Percentiles rank a stretch among this genome's conserved stretches.
Conservation (phyloP, 345 rosid genomes). For the Acer campestre region DNA sequence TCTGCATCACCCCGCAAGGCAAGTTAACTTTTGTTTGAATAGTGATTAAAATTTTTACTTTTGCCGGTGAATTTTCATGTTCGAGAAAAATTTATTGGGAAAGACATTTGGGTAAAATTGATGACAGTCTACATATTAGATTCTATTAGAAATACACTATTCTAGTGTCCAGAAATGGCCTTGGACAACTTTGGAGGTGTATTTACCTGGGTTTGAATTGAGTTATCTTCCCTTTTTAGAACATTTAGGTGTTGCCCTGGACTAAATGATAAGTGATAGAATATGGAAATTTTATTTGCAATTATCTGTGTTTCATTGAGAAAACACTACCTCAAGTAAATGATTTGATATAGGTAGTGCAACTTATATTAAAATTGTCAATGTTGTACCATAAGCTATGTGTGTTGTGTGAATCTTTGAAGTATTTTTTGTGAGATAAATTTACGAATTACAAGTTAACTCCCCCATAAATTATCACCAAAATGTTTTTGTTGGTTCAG, state of each 20-base stretch:
- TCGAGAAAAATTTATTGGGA: not conserved
- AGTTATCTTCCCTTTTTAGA: not conserved
- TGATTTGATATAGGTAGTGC: not conserved
- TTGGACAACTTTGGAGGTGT: not conserved
- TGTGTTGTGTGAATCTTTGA: not conserved
- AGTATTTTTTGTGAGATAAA: not conserved
- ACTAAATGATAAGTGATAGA: not conserved
- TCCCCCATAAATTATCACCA: not conserved
- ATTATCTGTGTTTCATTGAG: not conserved
- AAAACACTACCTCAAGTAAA: not conserved
- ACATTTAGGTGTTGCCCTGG: not conserved
- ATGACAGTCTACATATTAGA: not conserved
- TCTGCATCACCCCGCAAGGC: slow-evolving; percentile 2
- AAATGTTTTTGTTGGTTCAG: not conserved
- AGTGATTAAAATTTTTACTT: not conserved
- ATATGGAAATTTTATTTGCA: not conserved
- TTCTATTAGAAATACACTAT: not conserved
- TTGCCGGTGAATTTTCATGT: not conserved
- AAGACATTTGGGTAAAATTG: not conserved
- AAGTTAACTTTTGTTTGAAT: not conserved
- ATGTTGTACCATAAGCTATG: not conserved
- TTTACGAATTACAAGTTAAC: not conserved
- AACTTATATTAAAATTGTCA: not conserved
- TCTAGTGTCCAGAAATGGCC: not conserved
- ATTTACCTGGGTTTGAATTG: not conserved